Evolutionary conservation across 164 flowering plant genomes (phyloP).

Genomic region (Piper betle): DNA sequence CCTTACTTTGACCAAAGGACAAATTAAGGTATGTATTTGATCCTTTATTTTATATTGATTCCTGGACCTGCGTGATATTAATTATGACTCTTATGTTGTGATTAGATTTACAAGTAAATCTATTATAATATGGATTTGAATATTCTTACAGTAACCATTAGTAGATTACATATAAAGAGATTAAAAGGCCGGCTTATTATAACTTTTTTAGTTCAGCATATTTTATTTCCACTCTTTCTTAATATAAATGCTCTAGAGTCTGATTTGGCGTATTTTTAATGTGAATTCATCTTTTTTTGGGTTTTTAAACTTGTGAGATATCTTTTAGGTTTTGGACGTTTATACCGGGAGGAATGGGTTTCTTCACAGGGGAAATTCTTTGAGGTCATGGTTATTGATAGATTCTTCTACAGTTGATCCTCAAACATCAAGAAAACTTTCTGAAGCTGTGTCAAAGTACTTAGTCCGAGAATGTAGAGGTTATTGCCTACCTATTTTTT

Average conservation of each 20-base stretch:
- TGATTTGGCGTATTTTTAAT: not conserved
- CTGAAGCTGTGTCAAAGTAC: conserved; percentile 40
- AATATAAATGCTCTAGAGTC: not conserved
- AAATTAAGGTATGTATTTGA: too few relatives aligned
- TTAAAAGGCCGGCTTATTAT: too few relatives aligned
- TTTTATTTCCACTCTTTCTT: not conserved
- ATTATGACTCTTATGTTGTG: too few relatives aligned
- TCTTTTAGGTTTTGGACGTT: conserved; percentile 70
- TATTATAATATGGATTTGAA: too few relatives aligned
- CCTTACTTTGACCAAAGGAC: too few relatives aligned
- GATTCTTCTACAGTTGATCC: conserved; percentile 98
- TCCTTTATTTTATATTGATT: too few relatives aligned
- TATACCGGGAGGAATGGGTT: conserved; percentile 72
- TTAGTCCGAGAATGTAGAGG: conserved; percentile 49
- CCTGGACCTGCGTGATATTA: too few relatives aligned
- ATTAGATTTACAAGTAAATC: too few relatives aligned
- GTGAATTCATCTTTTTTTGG: not conserved
- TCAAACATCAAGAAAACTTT: conserved; percentile 67
- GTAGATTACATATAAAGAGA: too few relatives aligned
- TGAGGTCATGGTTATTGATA: conserved; percentile 60
- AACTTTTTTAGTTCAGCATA: too few relatives aligned
- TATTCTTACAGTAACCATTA: too few relatives aligned
- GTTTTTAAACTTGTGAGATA: not conserved
- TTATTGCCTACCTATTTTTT: conserved; percentile 9
- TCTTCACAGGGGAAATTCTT: conserved; percentile 35